A percentile compares a stretch with the other conserved stretches of the same genome.
phyloP scores from a whole-genome alignment of 2,329 filamentous ascomycete genomes.

The Cercospora beticola region DNA sequence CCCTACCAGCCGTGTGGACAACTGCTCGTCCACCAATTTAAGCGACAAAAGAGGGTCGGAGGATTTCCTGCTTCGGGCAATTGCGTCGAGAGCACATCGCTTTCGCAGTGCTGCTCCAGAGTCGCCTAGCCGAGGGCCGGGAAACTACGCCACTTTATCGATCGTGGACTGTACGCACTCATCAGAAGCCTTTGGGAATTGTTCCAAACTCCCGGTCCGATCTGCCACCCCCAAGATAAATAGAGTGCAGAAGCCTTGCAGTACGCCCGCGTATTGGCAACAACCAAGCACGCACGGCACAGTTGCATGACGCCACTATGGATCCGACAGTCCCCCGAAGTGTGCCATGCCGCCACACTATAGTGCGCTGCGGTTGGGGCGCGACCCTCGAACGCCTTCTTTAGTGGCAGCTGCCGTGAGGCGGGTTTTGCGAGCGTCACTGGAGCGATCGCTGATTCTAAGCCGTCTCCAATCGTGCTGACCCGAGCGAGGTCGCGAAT shows the following conservation, averaged over 20 bases:
- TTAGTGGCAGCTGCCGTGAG: not conserved
- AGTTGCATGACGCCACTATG: not conserved
- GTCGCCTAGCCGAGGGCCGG: not conserved
- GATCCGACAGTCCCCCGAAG: constrained; percentile 2
- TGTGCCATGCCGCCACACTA: not conserved
- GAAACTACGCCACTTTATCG: not conserved
- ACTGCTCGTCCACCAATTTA: not conserved
- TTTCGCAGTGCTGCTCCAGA: not conserved
- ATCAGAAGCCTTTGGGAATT: not conserved
- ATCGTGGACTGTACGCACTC: not conserved
- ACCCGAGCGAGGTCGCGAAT: not conserved
- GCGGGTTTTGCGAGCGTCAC: not conserved
- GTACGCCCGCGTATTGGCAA: constrained; percentile 1
- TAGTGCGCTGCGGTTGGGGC: not conserved
- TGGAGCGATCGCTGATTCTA: not conserved
- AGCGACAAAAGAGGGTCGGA: not conserved
- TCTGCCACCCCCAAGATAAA: not conserved
- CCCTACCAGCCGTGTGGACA: not conserved
- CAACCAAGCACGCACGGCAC: constrained; percentile 1
- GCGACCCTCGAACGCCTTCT: not conserved
- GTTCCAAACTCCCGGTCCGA: constrained; percentile 1
- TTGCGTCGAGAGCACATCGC: not conserved
- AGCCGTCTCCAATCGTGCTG: not conserved
- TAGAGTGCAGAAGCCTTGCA: constrained; percentile 1
- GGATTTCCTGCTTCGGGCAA: not conserved